phyloP scores from a whole-genome alignment of 2,329 filamentous ascomycete species.

The Xylaria sp. region DNA sequence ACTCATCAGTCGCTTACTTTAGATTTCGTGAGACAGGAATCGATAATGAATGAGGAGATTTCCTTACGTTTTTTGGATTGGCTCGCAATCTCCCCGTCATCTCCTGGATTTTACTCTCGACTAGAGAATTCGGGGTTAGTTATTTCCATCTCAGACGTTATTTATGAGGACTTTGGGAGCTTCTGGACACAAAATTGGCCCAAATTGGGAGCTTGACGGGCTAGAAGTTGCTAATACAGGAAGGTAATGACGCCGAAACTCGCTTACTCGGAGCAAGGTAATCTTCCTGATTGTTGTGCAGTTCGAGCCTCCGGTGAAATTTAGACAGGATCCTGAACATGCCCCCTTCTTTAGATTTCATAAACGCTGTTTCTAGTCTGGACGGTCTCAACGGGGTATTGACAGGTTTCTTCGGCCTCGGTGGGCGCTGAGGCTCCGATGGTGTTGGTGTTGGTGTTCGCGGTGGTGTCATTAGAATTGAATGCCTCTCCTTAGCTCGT shows the following conservation, averaged over 20 bases:
- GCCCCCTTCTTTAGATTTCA: slow-evolving; percentile 9
- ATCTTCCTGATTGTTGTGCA: slow-evolving; percentile 14
- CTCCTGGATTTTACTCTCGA: slow-evolving; percentile 4
- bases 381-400: slow-evolving; percentile 15
- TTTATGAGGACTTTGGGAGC: too few relatives aligned
- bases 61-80: slow-evolving; percentile 3
- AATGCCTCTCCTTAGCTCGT: slow-evolving; percentile 28
- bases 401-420: not conserved
- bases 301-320: slow-evolving; percentile 7
- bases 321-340: slow-evolving; percentile 2
- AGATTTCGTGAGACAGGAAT: not conserved
- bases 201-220: too few relatives aligned
- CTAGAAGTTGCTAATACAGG: too few relatives aligned
- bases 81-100: not conserved
- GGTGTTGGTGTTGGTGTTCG: not conserved
- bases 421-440: not conserved
- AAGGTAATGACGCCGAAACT: too few relatives aligned
- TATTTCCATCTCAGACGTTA: too few relatives aligned
- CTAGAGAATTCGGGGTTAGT: too few relatives aligned
- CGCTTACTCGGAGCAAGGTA: too few relatives aligned
- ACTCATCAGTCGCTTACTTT: not conserved
- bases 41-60: not conserved
- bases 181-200: too few relatives aligned
- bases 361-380: slow-evolving; percentile 18
- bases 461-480: not conserved